A percentile compares a stretch with the other conserved stretches of the same genome.
These are phyloP conservation scores for Fusarium fracticaudum DNA, from an alignment of 2,329 filamentous ascomycete genomes.

Conservation along the genomic window DNA sequence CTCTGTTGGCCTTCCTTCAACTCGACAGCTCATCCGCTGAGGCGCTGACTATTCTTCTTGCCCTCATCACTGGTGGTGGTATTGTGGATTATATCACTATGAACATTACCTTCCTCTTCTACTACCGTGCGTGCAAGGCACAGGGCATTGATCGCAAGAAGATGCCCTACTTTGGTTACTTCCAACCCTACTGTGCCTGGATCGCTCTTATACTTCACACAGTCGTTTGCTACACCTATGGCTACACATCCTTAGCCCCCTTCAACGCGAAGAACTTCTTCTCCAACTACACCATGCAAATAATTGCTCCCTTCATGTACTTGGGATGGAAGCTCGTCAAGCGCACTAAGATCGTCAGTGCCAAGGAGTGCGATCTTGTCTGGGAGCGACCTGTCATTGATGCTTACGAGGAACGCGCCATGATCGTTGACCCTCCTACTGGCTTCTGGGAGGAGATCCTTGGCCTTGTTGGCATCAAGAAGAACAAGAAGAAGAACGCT, in stretches of 20 bases:
- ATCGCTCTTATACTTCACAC: slow-evolving; percentile 27
- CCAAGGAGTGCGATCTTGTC: slow-evolving; percentile 62
- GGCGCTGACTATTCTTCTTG: slow-evolving; percentile 57
- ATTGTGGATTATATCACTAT: slow-evolving; percentile 64
- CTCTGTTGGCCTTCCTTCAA: slow-evolving; percentile 57
- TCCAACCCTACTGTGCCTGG: slow-evolving; percentile 34
- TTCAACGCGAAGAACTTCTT: slow-evolving; percentile 57
- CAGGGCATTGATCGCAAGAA: slow-evolving; percentile 55
- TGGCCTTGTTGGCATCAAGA: slow-evolving; percentile 22
- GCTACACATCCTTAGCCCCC: slow-evolving; percentile 62
- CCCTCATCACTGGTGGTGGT: slow-evolving; percentile 58
- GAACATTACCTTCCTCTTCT: slow-evolving; percentile 65
- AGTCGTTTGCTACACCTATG: slow-evolving; percentile 54
- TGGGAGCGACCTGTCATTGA: slow-evolving; percentile 64
- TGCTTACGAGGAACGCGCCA: slow-evolving; percentile 56
- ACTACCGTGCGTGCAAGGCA: slow-evolving; percentile 62
- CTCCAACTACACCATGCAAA: slow-evolving; percentile 61
- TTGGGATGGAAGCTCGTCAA: slow-evolving; percentile 67
- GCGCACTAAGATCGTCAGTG: slow-evolving; percentile 59
- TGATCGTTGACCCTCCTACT: slow-evolving; percentile 49
- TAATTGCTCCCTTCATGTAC: slow-evolving; percentile 59
- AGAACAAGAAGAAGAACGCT: slow-evolving; percentile 21
- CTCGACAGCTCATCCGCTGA: slow-evolving; percentile 52
- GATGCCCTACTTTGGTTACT: slow-evolving; percentile 61
- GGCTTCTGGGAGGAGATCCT: slow-evolving; percentile 48